phyloP scores from a whole-genome alignment of 192 early-diverging fungal species.

The Coemansia sp. region DNA sequence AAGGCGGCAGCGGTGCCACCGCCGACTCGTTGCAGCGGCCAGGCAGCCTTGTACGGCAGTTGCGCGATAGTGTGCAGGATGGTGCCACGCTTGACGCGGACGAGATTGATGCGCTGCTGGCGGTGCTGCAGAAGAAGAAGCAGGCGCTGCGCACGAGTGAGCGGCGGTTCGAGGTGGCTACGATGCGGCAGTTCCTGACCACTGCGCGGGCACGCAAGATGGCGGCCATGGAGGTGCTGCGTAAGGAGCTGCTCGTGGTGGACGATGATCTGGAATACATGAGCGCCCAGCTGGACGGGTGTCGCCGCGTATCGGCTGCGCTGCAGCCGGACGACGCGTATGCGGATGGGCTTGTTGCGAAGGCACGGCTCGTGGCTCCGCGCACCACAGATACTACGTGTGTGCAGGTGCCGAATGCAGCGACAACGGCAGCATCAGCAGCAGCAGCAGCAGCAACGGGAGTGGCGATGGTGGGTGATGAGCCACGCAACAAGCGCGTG shows the following conservation, averaged over 20 bases:
- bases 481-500: slow-evolving; percentile 46
- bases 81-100: slow-evolving; percentile 33
- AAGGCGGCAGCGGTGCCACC: neutral
- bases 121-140: slow-evolving; percentile 64
- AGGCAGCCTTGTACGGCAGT: slow-evolving; percentile 28
- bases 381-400: slow-evolving; percentile 18
- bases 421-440: too few species aligned
- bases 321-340: slow-evolving; percentile 12
- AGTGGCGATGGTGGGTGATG: neutral
- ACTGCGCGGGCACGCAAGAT: slow-evolving; percentile 62
- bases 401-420: slow-evolving; percentile 42
- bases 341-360: slow-evolving; percentile 15
- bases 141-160: slow-evolving; percentile 59
- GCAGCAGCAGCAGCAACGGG: neutral
- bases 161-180: slow-evolving; percentile 59
- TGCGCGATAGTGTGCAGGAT: slow-evolving; percentile 39
- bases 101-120: slow-evolving; percentile 67
- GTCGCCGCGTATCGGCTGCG: neutral
- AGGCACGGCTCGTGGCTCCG: slow-evolving; percentile 1
- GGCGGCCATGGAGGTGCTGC: slow-evolving; percentile 46
- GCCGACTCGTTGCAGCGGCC: slow-evolving; percentile 12
- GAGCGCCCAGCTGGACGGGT: slow-evolving; percentile 42
- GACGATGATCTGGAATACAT: slow-evolving; percentile 48
- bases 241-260: slow-evolving; percentile 44
- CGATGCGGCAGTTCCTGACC: slow-evolving; percentile 67